Evolutionary conservation across 2,329 filamentous ascomycete species (phyloP).

Genomic region (Dactylellina leptospora): DNA sequence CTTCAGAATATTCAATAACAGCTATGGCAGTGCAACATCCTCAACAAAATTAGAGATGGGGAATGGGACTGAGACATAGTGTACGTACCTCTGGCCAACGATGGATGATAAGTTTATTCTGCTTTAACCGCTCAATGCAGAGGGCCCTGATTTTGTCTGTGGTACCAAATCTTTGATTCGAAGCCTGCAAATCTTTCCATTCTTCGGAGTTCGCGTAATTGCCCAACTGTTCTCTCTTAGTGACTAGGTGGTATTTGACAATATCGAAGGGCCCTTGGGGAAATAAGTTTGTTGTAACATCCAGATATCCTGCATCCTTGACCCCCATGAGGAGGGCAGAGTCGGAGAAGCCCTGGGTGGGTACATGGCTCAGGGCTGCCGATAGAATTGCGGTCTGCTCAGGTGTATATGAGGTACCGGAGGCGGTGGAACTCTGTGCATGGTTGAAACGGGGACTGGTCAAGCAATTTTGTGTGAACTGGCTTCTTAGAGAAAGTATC

Average conservation of each 20-base stretch:
- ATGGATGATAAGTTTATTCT: conserved; percentile 75
- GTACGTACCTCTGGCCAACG: conserved; percentile 90
- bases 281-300: conserved; percentile 84
- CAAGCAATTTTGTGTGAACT: conserved; percentile 11
- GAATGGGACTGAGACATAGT: conserved; percentile 56
- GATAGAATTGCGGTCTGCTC: conserved; percentile 80
- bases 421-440: conserved; percentile 57
- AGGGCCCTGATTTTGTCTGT: conserved; percentile 74
- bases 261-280: conserved; percentile 82
- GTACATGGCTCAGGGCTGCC: conserved; percentile 80
- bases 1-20: conserved; percentile 1
- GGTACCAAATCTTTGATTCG: conserved; percentile 63
- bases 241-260: conserved; percentile 78
- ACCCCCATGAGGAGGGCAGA: conserved; percentile 78
- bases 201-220: conserved; percentile 63
- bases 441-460: conserved; percentile 34
- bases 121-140: conserved; percentile 78
- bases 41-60: conserved; percentile 5
- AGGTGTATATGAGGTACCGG: conserved; percentile 69
- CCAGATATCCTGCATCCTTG: conserved; percentile 82
- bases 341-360: conserved; percentile 80
- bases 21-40: conserved; percentile 3
- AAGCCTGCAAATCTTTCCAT: conserved; percentile 60
- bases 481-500: conserved; percentile 14
- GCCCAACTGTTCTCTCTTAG: conserved; percentile 65